A percentile compares a stretch with the other conserved stretches of the same genome.
These are phyloP conservation scores for Otatea glauca DNA, from an alignment of 176 grass and related monocot species.

Conservation along the genomic window DNA sequence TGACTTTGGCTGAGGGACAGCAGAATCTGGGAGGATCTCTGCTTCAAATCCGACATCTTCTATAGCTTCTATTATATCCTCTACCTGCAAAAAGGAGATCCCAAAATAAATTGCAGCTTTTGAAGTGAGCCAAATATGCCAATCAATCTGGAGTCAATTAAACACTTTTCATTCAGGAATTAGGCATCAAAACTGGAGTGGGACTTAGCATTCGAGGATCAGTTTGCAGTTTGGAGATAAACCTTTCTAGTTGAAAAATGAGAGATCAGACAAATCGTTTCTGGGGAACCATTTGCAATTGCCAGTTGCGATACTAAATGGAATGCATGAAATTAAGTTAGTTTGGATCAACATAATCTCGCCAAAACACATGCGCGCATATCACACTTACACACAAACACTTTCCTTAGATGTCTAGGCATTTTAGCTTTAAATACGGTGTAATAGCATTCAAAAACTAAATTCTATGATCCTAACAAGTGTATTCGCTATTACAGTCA, in stretches of 20 bases:
- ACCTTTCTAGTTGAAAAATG: neutral
- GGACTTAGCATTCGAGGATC: neutral
- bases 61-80: conserved; percentile 89
- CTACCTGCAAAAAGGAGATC: conserved; percentile 64
- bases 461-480: neutral
- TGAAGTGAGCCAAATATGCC: conserved; percentile 5
- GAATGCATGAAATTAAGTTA: neutral
- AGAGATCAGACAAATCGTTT: neutral
- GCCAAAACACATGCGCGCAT: neutral
- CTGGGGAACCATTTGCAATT: neutral
- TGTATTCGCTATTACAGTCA: neutral
- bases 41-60: conserved; percentile 95
- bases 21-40: conserved; percentile 81
- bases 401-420: neutral
- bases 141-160: neutral
- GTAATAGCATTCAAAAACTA: neutral
- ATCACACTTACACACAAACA: neutral
- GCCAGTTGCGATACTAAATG: neutral
- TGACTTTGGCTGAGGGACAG: conserved; percentile 57
- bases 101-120: conserved; percentile 24
- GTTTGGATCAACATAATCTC: conserved; percentile 9
- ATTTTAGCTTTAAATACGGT: conserved; percentile 21
- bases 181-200: neutral
- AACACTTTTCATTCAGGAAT: neutral
- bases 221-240: neutral